Percentiles rank a stretch among this genome's conserved stretches.
Evolutionary conservation across 2,329 filamentous ascomycete species (phyloP).

Genomic region (Apiospora aurea): DNA sequence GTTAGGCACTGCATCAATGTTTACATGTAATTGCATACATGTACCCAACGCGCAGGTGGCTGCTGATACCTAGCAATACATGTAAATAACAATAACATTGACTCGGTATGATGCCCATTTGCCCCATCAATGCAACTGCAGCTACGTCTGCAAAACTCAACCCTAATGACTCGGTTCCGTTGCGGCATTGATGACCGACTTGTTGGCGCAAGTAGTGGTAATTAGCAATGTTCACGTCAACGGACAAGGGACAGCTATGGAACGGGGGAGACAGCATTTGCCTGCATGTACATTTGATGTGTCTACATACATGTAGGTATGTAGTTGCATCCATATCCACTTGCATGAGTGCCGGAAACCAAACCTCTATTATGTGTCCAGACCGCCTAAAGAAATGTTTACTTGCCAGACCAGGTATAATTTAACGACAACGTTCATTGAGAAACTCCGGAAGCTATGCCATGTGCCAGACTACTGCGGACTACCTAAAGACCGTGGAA

Average conservation of each 20-base stretch:
- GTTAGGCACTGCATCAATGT: not conserved
- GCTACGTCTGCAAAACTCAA: not conserved
- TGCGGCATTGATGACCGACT: not conserved
- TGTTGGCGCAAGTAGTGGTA: not conserved
- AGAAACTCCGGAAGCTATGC: conserved; percentile 20
- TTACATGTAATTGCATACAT: conserved; percentile 9
- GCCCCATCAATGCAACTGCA: not conserved
- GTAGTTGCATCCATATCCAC: not conserved
- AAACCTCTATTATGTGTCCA: not conserved
- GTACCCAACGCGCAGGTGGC: not conserved
- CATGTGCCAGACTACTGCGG: conserved; percentile 15
- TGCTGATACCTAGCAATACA: not conserved
- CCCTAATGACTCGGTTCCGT: not conserved
- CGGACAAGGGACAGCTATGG: not conserved
- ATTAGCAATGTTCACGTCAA: not conserved
- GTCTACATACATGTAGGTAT: too few relatives aligned
- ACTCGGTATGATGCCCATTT: conserved; percentile 10
- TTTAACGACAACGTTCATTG: not conserved
- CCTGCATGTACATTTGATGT: not conserved
- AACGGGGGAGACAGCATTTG: not conserved
- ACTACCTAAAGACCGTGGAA: conserved; percentile 4
- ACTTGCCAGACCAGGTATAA: not conserved
- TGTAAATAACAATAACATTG: conserved; percentile 13
- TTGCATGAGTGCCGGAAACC: not conserved
- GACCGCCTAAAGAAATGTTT: not conserved